phyloP scores from a whole-genome alignment of 1,284 basidiomycete species.

The Bondarzewia mesenterica region DNA sequence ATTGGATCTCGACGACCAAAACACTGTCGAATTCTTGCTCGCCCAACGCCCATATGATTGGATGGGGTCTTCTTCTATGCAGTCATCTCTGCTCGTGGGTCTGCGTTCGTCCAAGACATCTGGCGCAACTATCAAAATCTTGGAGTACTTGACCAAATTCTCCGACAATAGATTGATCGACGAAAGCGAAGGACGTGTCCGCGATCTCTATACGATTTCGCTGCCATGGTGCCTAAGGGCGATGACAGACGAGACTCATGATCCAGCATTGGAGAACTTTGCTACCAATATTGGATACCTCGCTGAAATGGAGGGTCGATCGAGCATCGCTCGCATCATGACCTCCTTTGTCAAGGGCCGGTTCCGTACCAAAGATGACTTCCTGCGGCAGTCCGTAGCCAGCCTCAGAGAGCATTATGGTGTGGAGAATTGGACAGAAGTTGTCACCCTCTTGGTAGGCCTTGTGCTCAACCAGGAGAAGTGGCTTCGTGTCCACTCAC shows the following conservation, averaged over 20 bases:
- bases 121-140: slow-evolving; percentile 58
- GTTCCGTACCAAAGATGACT: slow-evolving; percentile 91
- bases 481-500: slow-evolving; percentile 77
- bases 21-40: slow-evolving; percentile 55
- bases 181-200: slow-evolving; percentile 60
- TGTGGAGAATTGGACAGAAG: slow-evolving; percentile 59
- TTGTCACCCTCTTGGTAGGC: slow-evolving; percentile 78
- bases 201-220: slow-evolving; percentile 77
- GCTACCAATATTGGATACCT: slow-evolving; percentile 70
- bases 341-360: slow-evolving; percentile 81
- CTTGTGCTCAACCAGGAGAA: slow-evolving; percentile 80
- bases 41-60: slow-evolving; percentile 69
- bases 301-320: slow-evolving; percentile 65
- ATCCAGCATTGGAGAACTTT: slow-evolving; percentile 59
- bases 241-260: slow-evolving; percentile 59
- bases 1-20: slow-evolving; percentile 66
- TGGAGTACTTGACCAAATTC: slow-evolving; percentile 60
- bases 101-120: slow-evolving; percentile 75
- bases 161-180: slow-evolving; percentile 68
- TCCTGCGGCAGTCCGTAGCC: slow-evolving; percentile 82
- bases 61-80: slow-evolving; percentile 61
- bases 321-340: slow-evolving; percentile 81
- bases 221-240: slow-evolving; percentile 88
- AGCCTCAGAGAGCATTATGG: slow-evolving; percentile 82
- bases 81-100: slow-evolving; percentile 73